Base-by-base conservation (phyloP, 2,329 filamentous ascomycete genomes). In the Kalaharituber pfeilii region DNA sequence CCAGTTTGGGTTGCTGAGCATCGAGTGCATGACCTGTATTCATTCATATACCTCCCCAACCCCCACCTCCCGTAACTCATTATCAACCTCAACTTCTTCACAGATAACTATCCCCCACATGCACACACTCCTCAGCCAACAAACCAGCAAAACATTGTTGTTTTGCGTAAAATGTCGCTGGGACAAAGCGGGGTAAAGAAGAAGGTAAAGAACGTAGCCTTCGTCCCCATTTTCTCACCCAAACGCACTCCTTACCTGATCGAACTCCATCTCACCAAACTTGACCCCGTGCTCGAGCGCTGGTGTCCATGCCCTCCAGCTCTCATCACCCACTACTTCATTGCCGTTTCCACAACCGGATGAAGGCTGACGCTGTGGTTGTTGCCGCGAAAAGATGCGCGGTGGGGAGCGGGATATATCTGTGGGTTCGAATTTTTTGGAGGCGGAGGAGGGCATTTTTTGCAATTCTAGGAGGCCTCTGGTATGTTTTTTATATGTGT, bases 1-100 rank as follows among this genome's bases (percentile, higher is more conserved):
- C 67, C 86, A 73, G 60, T 91, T 89, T 0, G 85, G 85, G 63
- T 89, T 88, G 61, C 75, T 76, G 59, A 89, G 76, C 54, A 88
- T 71, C 63, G 88, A 86, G 62, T 79, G 69, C 78, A 86, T 84
- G 50, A 84, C 80, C 42, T 47, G n/a, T n/a, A n/a, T n/a, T n/a
- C n/a, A n/a, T n/a, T n/a, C n/a, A n/a, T n/a, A n/a, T n/a, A n/a
- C n/a, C n/a, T n/a, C n/a, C n/a, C n/a, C n/a, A n/a, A n/a, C n/a
- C n/a, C n/a, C n/a, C n/a, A n/a, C n/a, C n/a, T n/a, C n/a, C n/a
- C n/a, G n/a, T n/a, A n/a, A n/a, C n/a, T n/a, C n/a, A n/a, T n/a
- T n/a, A n/a, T n/a, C n/a, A n/a, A n/a, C n/a, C n/a, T n/a, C n/a
- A n/a, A n/a, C n/a, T n/a, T n/a, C n/a, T n/a, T n/a, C n/a, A n/a